Evolutionary conservation across 371 early-diverging fungal species (phyloP).

Genomic region (Nematocida sp.): DNA sequence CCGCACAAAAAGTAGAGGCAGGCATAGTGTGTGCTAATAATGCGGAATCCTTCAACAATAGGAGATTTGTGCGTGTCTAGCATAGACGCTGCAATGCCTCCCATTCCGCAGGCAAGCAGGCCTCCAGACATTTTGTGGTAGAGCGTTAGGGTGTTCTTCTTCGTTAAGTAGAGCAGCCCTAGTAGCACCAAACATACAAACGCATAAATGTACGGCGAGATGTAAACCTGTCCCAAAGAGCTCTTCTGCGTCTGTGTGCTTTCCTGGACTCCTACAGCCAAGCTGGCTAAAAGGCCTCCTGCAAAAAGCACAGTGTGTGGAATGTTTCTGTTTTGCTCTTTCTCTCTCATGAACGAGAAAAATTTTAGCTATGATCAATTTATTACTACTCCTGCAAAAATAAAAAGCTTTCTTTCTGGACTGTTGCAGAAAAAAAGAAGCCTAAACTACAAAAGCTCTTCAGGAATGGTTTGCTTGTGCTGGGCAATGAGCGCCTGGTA

Average conservation of each 20-base stretch:
- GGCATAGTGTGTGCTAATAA: constrained; percentile 12
- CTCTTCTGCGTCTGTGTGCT: background rate
- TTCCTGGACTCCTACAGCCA: background rate
- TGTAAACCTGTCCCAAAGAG: background rate
- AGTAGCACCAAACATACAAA: background rate
- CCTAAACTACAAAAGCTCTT: no score
- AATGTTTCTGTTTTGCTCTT: background rate
- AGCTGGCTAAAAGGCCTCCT: background rate
- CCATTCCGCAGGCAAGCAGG: background rate
- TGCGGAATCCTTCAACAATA: background rate
- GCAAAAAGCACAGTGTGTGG: constrained; percentile 19
- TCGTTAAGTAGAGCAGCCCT: background rate
- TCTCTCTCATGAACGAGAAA: constrained; percentile 17
- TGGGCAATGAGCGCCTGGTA: constrained; percentile 38
- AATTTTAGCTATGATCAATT: constrained; percentile 11
- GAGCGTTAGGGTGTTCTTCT: background rate
- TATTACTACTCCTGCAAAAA: no score
- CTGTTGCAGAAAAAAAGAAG: no score
- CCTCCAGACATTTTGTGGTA: background rate
- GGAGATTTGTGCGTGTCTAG: background rate
- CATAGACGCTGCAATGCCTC: background rate
- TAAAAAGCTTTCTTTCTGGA: no score
- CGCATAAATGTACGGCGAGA: constrained; percentile 9
- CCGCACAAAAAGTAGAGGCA: constrained; percentile 12
- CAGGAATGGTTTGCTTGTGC: constrained; percentile 6